phyloP scores from a whole-genome alignment of 768 basidiomycete genomes.

The Xerocomus spinulosus region DNA sequence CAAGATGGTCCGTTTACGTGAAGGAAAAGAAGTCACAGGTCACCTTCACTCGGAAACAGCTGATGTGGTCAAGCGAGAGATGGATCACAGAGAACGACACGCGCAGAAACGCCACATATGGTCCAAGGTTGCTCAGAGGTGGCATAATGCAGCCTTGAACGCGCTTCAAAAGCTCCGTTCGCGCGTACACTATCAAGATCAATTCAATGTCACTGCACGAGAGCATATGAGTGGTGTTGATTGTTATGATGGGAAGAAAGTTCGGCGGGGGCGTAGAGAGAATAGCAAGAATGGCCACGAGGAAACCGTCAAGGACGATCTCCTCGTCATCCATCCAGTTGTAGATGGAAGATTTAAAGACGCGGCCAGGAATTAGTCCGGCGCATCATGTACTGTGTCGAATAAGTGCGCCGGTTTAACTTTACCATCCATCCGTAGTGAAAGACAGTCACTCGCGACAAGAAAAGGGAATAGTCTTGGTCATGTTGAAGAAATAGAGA shows the following conservation, averaged over 20 bases:
- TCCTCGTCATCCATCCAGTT: slow-evolving; percentile 55
- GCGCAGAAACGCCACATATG: slow-evolving; percentile 17
- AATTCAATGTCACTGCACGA: slow-evolving; percentile 53
- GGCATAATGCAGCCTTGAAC: slow-evolving; percentile 43
- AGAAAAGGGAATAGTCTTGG: background rate
- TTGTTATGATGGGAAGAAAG: slow-evolving; percentile 56
- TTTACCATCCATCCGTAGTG: background rate
- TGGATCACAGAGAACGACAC: slow-evolving; percentile 35
- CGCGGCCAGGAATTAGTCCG: slow-evolving; percentile 33
- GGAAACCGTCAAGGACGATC: slow-evolving; percentile 37
- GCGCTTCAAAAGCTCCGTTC: slow-evolving; percentile 45
- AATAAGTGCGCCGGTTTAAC: slow-evolving; percentile 1
- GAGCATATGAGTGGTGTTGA: slow-evolving; percentile 83
- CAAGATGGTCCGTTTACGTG: slow-evolving; percentile 43
- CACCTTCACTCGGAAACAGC: slow-evolving; percentile 43
- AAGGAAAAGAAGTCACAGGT: slow-evolving; percentile 25
- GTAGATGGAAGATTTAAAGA: slow-evolving; percentile 68
- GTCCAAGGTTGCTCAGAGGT: slow-evolving; percentile 35
- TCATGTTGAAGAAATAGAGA: slow-evolving; percentile 13
- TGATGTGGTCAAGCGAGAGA: slow-evolving; percentile 45
- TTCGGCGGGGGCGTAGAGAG: slow-evolving; percentile 33
- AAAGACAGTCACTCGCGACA: background rate
- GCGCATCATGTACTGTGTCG: slow-evolving; percentile 12
- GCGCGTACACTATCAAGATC: slow-evolving; percentile 50
- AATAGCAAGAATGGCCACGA: slow-evolving; percentile 9